Evolutionary conservation across 2,329 filamentous ascomycete species (phyloP), one percentile per base, ranked within the genome.

Genomic region (Fusarium anthophilum): DNA sequence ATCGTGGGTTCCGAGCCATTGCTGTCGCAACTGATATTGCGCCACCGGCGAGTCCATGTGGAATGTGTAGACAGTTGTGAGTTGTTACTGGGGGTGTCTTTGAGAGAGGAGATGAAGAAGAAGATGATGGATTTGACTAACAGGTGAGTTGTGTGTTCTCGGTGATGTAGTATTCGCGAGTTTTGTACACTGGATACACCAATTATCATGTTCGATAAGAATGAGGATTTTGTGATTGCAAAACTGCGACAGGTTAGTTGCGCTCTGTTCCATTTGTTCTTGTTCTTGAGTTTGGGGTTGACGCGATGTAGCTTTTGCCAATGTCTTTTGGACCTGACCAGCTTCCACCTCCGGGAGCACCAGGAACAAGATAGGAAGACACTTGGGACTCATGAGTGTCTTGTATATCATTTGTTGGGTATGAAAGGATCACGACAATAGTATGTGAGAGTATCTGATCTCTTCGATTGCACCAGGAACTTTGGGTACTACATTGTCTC

Each of bases 31-130:
- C 95, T 11, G 93, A 98, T 80, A 92, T 93, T 47, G 84, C 83
- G 38, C 89, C 90, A 37, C 90, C 91, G 8, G 89, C 89, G 54
- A 91, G 92, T 71, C 96, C 96, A 1, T 99, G 96, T 81, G 96
- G 96, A 63, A 98, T 98, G 95, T 98, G 96, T 82, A 88, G 96
- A 78, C 96, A 98, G 82, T 97, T 96, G 92, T 94, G 81, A 85
- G 90, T 87, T 58, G 44, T 59, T 38, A 38, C 18, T 37, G 38
- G 41, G 24, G 50, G 32, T 50, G 41, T 48, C 39, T 48, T 39
- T 38, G 38, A 17, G 50, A 39, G 26, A 32, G 28, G 32, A 38
- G n/a, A 37, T 12, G 54, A 32, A n/a, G 43, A 53, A 48, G 32
- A 53, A 45, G 32, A 53, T 53, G 32, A 66, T 41, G 32, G 61